These are phyloP conservation scores for Tillandsia fasciculata DNA, from an alignment of 176 grass and related monocot genomes.

Conservation along the genomic window DNA sequence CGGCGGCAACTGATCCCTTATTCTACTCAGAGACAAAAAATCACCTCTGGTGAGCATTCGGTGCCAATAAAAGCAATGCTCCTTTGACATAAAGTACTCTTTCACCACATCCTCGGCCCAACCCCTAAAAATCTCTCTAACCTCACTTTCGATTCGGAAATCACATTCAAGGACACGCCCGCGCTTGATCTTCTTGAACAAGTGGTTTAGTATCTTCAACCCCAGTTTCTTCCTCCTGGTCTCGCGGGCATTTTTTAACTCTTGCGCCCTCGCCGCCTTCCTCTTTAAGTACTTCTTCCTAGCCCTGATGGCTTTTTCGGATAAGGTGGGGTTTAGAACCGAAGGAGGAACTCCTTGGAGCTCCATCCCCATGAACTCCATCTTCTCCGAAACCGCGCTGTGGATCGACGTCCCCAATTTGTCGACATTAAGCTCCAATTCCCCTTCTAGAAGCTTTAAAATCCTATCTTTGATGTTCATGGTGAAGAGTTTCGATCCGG, in stretches of 20 bases:
- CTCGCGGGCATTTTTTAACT: conserved; percentile 84
- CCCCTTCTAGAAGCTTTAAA: conserved; percentile 42
- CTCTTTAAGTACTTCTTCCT: conserved; percentile 83
- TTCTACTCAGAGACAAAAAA: conserved; percentile 64
- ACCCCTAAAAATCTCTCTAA: conserved; percentile 46
- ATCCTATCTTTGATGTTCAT: conserved; percentile 58
- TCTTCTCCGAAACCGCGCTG: conserved; percentile 72
- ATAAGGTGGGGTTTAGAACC: conserved; percentile 66
- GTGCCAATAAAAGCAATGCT: conserved; percentile 66
- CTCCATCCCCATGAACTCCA: conserved; percentile 76
- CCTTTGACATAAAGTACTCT: conserved; percentile 47
- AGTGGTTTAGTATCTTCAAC: conserved; percentile 69
- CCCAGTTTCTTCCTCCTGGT: conserved; percentile 81
- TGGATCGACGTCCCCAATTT: conserved; percentile 58
- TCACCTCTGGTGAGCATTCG: conserved; percentile 57
- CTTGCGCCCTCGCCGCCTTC: conserved; percentile 56
- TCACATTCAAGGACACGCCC: conserved; percentile 57
- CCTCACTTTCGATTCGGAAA: conserved; percentile 55
- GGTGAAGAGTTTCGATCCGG: conserved; percentile 69
- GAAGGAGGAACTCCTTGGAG: conserved; percentile 82
- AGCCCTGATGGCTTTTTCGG: conserved; percentile 77
- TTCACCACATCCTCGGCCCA: conserved; percentile 53
- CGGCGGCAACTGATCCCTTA: conserved; percentile 60
- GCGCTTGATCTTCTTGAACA: conserved; percentile 67
- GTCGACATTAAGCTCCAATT: conserved; percentile 57